Percentiles rank a stretch among this genome's conserved stretches.
Conservation (phyloP, 345 rosid species). For the Melastoma malabathricum region DNA sequence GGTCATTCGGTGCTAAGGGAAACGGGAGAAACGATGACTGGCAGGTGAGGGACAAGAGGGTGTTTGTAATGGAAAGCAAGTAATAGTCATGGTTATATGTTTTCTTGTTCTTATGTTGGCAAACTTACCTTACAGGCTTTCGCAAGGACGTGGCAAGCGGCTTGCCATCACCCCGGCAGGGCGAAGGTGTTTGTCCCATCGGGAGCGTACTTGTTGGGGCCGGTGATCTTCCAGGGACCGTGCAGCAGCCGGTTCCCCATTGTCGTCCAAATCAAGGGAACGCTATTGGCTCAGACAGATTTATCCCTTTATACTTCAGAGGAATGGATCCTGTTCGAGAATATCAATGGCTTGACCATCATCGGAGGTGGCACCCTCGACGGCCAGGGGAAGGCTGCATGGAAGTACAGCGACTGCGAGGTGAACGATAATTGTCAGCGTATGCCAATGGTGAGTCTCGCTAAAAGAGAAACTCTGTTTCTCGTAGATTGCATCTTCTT, state of each 20-base stretch:
- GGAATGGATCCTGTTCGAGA: slow-evolving; percentile 43
- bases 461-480: neutral
- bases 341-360: slow-evolving; percentile 26
- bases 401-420: slow-evolving; percentile 25
- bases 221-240: slow-evolving; percentile 29
- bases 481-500: no score
- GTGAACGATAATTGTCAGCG: slow-evolving; percentile 7
- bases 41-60: slow-evolving; percentile 11
- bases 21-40: slow-evolving; percentile 19
- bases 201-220: slow-evolving; percentile 24
- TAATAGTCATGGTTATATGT: neutral
- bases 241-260: slow-evolving; percentile 21
- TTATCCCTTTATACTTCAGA: slow-evolving; percentile 14
- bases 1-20: slow-evolving; percentile 20
- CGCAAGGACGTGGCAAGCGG: slow-evolving; percentile 25
- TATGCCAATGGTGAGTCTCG: slow-evolving; percentile 19
- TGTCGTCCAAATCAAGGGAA: slow-evolving; percentile 23
- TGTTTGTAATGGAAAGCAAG: neutral
- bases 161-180: slow-evolving; percentile 20
- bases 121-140: slow-evolving; percentile 13
- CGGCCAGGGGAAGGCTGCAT: slow-evolving; percentile 49
- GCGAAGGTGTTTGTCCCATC: slow-evolving; percentile 25
- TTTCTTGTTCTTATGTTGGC: neutral
- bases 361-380: slow-evolving; percentile 49
- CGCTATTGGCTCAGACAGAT: slow-evolving; percentile 20